A percentile compares a stretch with the other conserved stretches of the same genome.
Evolutionary conservation across 2,329 filamentous ascomycete species (phyloP).

Genomic region (Leptographium lundbergii): DNA sequence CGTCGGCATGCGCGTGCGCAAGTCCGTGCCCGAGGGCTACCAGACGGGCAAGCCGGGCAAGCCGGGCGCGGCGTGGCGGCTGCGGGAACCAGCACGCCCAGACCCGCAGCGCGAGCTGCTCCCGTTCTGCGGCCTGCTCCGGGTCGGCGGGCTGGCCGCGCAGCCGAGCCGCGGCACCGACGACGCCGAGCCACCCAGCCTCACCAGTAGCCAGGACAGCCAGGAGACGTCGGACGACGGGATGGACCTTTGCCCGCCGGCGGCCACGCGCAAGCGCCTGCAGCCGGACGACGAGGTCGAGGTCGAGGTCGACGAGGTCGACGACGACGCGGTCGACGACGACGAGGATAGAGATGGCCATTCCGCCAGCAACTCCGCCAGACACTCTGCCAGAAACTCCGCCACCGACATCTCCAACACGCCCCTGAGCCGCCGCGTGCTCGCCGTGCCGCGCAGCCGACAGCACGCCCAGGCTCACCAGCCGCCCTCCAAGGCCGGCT

Average conservation of each 20-base stretch:
- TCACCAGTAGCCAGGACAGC: slow-evolving; percentile 44
- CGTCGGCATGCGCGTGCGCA: slow-evolving; percentile 90
- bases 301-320: slow-evolving; percentile 13
- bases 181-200: slow-evolving; percentile 22
- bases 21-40: slow-evolving; percentile 87
- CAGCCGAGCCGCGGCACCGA: slow-evolving; percentile 29
- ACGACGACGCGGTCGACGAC: slow-evolving; percentile 12
- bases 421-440: slow-evolving; percentile 27
- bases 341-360: slow-evolving; percentile 25
- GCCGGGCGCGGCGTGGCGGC: neutral
- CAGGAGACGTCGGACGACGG: slow-evolving; percentile 12
- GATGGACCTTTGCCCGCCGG: neutral
- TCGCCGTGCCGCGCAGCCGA: slow-evolving; percentile 32
- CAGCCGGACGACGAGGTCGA: neutral
- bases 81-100: too few species aligned
- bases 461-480: slow-evolving; percentile 1
- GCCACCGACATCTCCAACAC: too few species aligned
- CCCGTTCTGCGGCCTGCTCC: slow-evolving; percentile 72
- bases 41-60: slow-evolving; percentile 57
- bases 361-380: too few species aligned
- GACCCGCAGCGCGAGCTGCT: slow-evolving; percentile 50
- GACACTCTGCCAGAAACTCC: too few species aligned
- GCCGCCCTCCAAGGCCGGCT: neutral
- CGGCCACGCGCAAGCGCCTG: slow-evolving; percentile 8
- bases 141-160: slow-evolving; percentile 53